A percentile compares a stretch with the other conserved stretches of the same genome.
phyloP scores from a whole-genome alignment of 2,329 filamentous ascomycete genomes.

The Escovopsis sp. region DNA sequence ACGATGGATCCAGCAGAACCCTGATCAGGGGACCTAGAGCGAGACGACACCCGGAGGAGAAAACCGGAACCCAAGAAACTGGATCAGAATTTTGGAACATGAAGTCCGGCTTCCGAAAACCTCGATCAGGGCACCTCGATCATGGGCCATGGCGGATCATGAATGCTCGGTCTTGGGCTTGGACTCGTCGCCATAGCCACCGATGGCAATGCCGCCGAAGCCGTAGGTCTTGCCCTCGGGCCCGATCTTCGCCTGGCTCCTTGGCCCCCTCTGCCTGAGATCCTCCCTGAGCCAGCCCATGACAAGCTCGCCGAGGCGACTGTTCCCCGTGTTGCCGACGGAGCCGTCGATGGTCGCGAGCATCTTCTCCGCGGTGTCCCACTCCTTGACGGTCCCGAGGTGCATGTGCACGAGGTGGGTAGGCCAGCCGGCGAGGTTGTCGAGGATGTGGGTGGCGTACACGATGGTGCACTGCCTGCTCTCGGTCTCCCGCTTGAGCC shows the following conservation, averaged over 20 bases:
- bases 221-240: constrained; percentile 51
- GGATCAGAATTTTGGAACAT: no score
- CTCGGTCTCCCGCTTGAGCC: constrained; percentile 78
- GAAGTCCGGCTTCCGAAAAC: background rate
- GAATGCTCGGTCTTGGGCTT: constrained; percentile 13
- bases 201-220: constrained; percentile 33
- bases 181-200: constrained; percentile 42
- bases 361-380: constrained; percentile 60
- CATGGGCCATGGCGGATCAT: no score
- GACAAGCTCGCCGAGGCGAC: constrained; percentile 72
- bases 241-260: constrained; percentile 39
- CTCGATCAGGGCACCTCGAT: no score
- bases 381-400: constrained; percentile 73
- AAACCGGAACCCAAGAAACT: no score
- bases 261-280: constrained; percentile 60
- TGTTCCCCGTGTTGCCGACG: constrained; percentile 47
- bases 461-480: constrained; percentile 74
- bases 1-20: no score
- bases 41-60: no score
- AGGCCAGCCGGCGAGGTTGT: constrained; percentile 89
- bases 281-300: constrained; percentile 76
- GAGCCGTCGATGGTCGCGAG: constrained; percentile 32
- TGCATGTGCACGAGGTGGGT: constrained; percentile 95
- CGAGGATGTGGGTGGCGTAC: constrained; percentile 93
- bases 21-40: no score